These are phyloP conservation scores for Gynochthodes officinalis DNA, from an alignment of 257 asterid species.

Conservation along the genomic window DNA sequence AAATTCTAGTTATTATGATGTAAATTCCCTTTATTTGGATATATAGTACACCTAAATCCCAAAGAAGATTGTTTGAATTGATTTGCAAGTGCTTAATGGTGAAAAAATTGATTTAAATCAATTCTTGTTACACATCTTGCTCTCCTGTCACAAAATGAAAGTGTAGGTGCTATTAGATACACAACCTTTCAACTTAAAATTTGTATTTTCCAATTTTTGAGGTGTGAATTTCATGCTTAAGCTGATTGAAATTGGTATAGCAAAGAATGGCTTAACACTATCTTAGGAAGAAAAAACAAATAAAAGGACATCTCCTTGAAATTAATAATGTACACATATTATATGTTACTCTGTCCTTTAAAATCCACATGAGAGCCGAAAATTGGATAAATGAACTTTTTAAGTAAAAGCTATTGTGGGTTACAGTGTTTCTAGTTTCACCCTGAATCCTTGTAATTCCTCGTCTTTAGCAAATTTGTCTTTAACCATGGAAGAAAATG, in stretches of 20 bases:
- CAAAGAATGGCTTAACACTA: background rate
- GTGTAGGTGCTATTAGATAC: background rate
- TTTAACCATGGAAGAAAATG: background rate
- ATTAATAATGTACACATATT: background rate
- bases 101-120: too few species aligned
- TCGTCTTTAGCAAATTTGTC: background rate
- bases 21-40: background rate
- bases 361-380: background rate
- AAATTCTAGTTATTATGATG: background rate
- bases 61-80: too few species aligned
- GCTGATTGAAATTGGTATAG: background rate
- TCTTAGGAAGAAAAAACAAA: background rate
- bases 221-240: background rate
- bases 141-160: background rate
- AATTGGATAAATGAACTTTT: background rate
- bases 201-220: background rate
- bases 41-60: too few species aligned
- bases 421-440: background rate
- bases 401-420: background rate
- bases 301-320: background rate
- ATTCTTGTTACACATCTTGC: background rate
- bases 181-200: background rate
- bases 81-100: background rate
- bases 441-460: background rate
- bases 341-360: background rate